These are phyloP conservation scores for Colletotrichum tabaci DNA, from an alignment of 2,329 filamentous ascomycete genomes.

Conservation along the genomic window DNA sequence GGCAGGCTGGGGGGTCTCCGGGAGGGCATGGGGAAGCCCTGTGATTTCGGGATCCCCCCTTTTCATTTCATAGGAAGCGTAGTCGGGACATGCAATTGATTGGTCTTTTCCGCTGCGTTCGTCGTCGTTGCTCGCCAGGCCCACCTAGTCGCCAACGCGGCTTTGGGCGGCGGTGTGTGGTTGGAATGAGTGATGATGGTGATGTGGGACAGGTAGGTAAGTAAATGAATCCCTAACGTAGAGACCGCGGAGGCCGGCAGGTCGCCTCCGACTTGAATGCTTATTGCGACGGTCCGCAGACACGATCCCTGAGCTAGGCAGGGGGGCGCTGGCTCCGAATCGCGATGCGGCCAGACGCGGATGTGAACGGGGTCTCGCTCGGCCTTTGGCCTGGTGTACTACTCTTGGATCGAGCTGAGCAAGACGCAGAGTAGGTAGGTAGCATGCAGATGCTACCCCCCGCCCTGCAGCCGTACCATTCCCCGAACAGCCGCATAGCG, in stretches of 20 bases:
- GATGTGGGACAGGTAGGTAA: background rate
- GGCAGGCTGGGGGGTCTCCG: constrained; percentile 20
- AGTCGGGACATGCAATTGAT: constrained; percentile 35
- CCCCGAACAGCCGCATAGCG: constrained; percentile 19
- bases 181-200: background rate
- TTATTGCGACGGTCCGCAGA: constrained; percentile 1
- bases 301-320: background rate
- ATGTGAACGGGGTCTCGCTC: constrained; percentile 11
- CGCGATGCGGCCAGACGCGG: constrained; percentile 24
- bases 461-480: constrained; percentile 14
- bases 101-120: constrained; percentile 1
- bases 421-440: constrained; percentile 19
- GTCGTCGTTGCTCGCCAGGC: background rate
- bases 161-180: constrained; percentile 1
- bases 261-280: background rate
- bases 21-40: constrained; percentile 32
- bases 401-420: constrained; percentile 1
- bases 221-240: background rate
- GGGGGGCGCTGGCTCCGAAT: background rate
- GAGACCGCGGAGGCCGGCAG: background rate
- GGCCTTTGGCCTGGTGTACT: background rate
- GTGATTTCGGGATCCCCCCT: constrained; percentile 35
- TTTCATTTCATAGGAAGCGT: constrained; percentile 38
- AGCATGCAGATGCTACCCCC: constrained; percentile 2
- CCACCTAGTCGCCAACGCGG: background rate